phyloP scores from a whole-genome alignment of 106 monocot species.

The Xerophyta viscosa region DNA sequence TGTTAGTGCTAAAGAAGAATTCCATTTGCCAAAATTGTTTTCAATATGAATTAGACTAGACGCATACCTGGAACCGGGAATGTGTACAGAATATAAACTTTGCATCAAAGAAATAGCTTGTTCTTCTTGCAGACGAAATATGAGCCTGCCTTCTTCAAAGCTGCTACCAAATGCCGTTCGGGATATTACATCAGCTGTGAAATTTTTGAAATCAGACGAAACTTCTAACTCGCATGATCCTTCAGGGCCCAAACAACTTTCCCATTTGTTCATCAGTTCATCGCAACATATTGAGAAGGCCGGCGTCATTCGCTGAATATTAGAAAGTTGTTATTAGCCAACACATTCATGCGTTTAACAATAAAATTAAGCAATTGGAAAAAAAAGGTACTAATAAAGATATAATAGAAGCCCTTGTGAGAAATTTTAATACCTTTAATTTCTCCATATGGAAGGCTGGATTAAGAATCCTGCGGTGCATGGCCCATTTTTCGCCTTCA shows the following conservation, averaged over 20 bases:
- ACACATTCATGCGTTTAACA: no score
- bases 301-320: slow-evolving; percentile 9
- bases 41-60: no score
- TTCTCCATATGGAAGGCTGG: slow-evolving; percentile 78
- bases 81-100: slow-evolving; percentile 6
- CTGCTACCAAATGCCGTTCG: slow-evolving; percentile 46
- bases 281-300: slow-evolving; percentile 18
- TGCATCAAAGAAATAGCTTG: slow-evolving; percentile 21
- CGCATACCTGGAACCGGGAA: slow-evolving; percentile 34
- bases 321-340: no score
- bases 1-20: no score
- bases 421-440: no score
- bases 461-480: slow-evolving; percentile 55
- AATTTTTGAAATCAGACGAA: slow-evolving; percentile 51
- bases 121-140: slow-evolving; percentile 36
- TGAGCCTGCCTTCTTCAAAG: slow-evolving; percentile 34
- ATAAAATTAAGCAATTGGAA: no score
- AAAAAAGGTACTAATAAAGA: no score
- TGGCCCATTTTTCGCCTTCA: slow-evolving; percentile 76
- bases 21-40: no score
- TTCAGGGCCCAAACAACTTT: slow-evolving; percentile 1
- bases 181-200: slow-evolving; percentile 75
- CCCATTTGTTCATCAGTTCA: slow-evolving; percentile 24
- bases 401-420: no score
- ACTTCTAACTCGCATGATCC: slow-evolving; percentile 35